Evolutionary conservation across 1,139 yeast genomes (phyloP), one percentile per base, ranked within the genome.

Genomic region (Debaryomyces singareniensis): DNA sequence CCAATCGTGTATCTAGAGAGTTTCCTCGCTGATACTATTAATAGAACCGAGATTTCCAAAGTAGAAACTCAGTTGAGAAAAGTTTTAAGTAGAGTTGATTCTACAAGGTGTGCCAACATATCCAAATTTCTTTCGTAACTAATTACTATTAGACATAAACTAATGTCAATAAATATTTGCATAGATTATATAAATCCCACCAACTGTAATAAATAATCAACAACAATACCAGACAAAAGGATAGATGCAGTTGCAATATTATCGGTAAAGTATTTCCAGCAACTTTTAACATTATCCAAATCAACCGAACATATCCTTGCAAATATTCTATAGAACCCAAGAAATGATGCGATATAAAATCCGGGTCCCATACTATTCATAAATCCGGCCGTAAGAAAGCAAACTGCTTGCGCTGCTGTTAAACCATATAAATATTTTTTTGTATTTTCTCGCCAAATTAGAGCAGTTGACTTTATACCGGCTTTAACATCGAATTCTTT

Each of bases 401-500:
- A 53, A 0, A 71, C 72, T 36, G 81, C 67, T 57, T 93, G 98
- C 0, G 75, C 78, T 1, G 63, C 63, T 7, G 85, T 72, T 38
- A 86, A 51, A 1, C 71, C 76, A 29, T 72, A 66, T 44, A 85
- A 61, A 29, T 87, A 75, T 4, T 78, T 71, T 48, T 81, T 86
- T 1, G 95, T 74, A 20, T 73, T 70, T 13, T 71, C 73, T 3
- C 93, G 94, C 97, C 98, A 91, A 4, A 81, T 86, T 44, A 91
- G 69, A 4, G 98, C 98, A 1, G 97, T 86, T 2, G 96, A 85
- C 54, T 89, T 87, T 42, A 93, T 82, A 5, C 97, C 97, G 1
- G 95, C 97, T 33, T 71, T 63, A 31, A 82, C 60, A 54, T 93
- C 99, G 47, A 81, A 93, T 35, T 57, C 61, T 59, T 93, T 93